Evolutionary conservation across 352 stramenopile genomes (phyloP).

Genomic region (Phytophthora megakarya): DNA sequence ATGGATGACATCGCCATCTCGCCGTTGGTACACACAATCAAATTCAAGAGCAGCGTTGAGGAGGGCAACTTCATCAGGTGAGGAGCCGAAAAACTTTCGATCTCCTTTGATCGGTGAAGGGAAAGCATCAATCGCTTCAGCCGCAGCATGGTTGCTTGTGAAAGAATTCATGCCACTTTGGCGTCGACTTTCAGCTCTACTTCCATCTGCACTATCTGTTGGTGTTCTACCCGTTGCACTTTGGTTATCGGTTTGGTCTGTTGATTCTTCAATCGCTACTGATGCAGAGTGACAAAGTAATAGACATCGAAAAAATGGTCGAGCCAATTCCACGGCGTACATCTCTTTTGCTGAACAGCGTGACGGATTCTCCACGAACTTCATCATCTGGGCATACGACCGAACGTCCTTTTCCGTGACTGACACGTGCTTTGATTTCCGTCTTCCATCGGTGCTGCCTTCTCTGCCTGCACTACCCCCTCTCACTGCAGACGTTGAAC

Average conservation of each 20-base stretch:
- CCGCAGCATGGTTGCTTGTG: conserved; percentile 24
- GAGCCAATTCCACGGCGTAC: conserved; percentile 60
- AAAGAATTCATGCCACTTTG: conserved; percentile 35
- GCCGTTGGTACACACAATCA: conserved; percentile 79
- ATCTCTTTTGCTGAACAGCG: conserved; percentile 57
- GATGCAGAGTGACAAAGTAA: conserved; percentile 84
- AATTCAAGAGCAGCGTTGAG: conserved; percentile 83
- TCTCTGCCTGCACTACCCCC: conserved; percentile 15
- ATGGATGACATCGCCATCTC: conserved; percentile 73
- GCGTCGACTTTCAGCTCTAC: conserved; percentile 26
- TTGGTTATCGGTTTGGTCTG: conserved; percentile 9
- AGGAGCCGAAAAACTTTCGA: conserved; percentile 76
- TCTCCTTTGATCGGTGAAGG: conserved; percentile 36
- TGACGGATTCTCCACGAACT: conserved; percentile 65
- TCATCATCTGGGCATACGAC: conserved; percentile 66
- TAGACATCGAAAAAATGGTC: conserved; percentile 82
- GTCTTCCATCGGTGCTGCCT: conserved; percentile 18
- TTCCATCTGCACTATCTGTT: conserved; percentile 28
- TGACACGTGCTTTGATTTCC: conserved; percentile 46
- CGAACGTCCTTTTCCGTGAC: conserved; percentile 75
- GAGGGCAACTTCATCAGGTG: conserved; percentile 81
- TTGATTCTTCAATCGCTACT: conserved; percentile 52
- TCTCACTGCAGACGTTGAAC: conserved; percentile 2
- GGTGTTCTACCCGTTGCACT: conserved; percentile 15
- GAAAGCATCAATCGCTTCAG: conserved; percentile 37